Evolutionary conservation across 257 asterid species (phyloP).

Genomic region (Dorcoceras hygrometricum): DNA sequence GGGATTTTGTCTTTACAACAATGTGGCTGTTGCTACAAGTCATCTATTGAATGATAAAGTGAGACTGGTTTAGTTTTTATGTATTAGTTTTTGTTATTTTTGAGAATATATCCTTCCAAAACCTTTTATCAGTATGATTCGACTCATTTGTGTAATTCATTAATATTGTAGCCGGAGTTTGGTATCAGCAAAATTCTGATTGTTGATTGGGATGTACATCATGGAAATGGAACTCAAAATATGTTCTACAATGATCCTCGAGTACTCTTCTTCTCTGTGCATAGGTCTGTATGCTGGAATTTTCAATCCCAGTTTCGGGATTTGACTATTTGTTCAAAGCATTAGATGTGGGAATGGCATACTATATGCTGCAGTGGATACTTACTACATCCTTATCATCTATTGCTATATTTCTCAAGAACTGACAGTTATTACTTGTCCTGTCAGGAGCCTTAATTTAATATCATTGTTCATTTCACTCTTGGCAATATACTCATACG

Average conservation of each 20-base stretch:
- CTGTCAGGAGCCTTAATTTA: not conserved
- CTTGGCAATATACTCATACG: not conserved
- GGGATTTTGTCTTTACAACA: slow-evolving; percentile 95
- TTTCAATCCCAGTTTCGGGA: not conserved
- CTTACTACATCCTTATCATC: not conserved
- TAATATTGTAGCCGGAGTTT: slow-evolving; percentile 56
- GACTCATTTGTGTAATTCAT: slow-evolving; percentile 19
- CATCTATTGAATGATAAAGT: slow-evolving; percentile 75
- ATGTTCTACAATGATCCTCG: slow-evolving; percentile 84
- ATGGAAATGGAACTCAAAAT: slow-evolving; percentile 97
- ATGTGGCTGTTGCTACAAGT: slow-evolving; percentile 84
- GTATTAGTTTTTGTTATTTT: not conserved
- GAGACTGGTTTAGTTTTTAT: slow-evolving; percentile 33
- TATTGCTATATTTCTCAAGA: not conserved
- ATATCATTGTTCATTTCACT: not conserved
- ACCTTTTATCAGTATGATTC: slow-evolving; percentile 3
- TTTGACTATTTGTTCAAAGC: not conserved
- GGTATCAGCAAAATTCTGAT: slow-evolving; percentile 76
- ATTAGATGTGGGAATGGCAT: not conserved
- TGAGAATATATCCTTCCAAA: slow-evolving; percentile 1
- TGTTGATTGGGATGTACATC: slow-evolving; percentile 99
- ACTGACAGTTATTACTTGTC: not conserved
- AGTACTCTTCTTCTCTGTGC: slow-evolving; percentile 96
- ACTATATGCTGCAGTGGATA: not conserved
- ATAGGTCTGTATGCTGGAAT: slow-evolving; percentile 50